phyloP scores from a whole-genome alignment of 2,329 filamentous ascomycete genomes.

The Xenoacremonium recifei region DNA sequence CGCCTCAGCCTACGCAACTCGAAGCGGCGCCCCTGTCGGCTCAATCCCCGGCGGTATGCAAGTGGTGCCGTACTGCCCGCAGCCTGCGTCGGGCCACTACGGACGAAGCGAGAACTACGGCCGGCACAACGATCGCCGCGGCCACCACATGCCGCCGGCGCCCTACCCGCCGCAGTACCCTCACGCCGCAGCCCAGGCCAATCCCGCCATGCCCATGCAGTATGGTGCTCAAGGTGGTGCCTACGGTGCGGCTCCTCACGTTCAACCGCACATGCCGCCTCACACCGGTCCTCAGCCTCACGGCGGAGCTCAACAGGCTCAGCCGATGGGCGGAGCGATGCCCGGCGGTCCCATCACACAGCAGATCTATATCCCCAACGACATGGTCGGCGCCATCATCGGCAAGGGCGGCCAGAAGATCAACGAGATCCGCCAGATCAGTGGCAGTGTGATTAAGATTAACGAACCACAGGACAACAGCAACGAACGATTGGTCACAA shows the following conservation, averaged over 20 bases:
- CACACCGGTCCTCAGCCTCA: slow-evolving; percentile 54
- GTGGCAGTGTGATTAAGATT: slow-evolving; percentile 98
- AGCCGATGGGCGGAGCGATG: slow-evolving; percentile 69
- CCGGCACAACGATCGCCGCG: slow-evolving; percentile 69
- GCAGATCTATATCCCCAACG: slow-evolving; percentile 98
- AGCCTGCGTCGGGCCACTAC: slow-evolving; percentile 89
- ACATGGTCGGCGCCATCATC: slow-evolving; percentile 99
- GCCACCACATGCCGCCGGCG: slow-evolving; percentile 73
- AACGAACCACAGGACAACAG: slow-evolving; percentile 99
- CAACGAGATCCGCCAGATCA: slow-evolving; percentile 96
- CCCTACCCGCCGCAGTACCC: slow-evolving; percentile 72
- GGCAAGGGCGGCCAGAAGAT: slow-evolving; percentile 99
- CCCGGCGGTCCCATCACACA: slow-evolving; percentile 74
- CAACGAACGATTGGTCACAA: slow-evolving; percentile 95
- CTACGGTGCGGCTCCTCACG: slow-evolving; percentile 75
- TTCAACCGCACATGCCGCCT: slow-evolving; percentile 69
- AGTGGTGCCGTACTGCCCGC: slow-evolving; percentile 95
- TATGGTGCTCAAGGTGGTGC: slow-evolving; percentile 74
- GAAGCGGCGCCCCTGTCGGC: slow-evolving; percentile 88
- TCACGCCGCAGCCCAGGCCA: slow-evolving; percentile 58
- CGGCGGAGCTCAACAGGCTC: slow-evolving; percentile 69
- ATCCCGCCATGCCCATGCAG: slow-evolving; percentile 67
- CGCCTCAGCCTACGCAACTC: slow-evolving; percentile 95
- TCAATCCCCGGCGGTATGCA: slow-evolving; percentile 97
- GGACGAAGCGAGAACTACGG: slow-evolving; percentile 84